phyloP scores from a whole-genome alignment of 2,329 filamentous ascomycete species.

The Fusarium pilosicola region DNA sequence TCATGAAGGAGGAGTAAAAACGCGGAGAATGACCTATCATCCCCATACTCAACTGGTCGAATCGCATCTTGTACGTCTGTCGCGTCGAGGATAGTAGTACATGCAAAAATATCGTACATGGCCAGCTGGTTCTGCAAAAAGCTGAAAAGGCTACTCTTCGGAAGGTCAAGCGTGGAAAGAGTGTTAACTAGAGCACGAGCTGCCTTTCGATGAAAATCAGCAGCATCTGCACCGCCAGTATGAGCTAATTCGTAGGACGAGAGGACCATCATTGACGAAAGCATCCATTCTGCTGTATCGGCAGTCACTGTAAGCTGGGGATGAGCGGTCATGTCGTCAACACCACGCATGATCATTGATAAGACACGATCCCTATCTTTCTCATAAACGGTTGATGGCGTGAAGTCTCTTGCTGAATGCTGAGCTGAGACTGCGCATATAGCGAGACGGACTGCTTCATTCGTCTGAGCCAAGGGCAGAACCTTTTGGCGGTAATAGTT shows the following conservation, averaged over 20 bases:
- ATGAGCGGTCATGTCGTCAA: background rate
- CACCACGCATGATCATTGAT: background rate
- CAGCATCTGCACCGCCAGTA: background rate
- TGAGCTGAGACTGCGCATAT: background rate
- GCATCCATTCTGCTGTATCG: background rate
- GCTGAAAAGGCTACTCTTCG: background rate
- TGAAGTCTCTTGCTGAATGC: background rate
- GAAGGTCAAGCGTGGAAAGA: accelerated
- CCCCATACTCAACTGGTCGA: background rate
- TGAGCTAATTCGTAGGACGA: background rate
- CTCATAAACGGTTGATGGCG: background rate
- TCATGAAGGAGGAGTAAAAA: background rate
- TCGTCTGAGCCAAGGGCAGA: background rate
- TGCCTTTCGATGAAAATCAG: accelerated
- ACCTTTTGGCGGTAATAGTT: background rate
- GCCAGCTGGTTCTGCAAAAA: background rate
- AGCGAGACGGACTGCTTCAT: background rate
- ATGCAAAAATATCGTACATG: accelerated
- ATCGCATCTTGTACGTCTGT: background rate
- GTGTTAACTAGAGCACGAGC: background rate
- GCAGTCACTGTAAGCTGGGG: background rate
- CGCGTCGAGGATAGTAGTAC: background rate
- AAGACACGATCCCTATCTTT: background rate
- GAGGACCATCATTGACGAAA: accelerated
- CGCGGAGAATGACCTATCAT: accelerated